Conservation (phyloP, 352 stramenopile genomes). For the Aphanomyces invadans region DNA sequence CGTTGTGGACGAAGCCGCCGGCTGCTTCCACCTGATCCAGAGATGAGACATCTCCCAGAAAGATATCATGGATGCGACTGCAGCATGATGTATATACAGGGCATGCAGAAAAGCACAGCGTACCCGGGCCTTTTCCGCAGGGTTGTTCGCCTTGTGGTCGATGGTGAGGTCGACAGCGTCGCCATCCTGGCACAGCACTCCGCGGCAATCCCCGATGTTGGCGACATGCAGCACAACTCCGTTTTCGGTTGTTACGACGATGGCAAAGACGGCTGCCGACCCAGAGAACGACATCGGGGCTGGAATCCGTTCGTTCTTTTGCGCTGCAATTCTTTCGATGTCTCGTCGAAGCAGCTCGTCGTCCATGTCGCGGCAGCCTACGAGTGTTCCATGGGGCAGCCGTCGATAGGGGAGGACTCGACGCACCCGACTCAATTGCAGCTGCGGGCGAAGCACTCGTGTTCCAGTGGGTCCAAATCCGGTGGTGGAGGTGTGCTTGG, state of each 20-base stretch:
- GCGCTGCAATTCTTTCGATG: constrained; percentile 51
- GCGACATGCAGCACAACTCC: constrained; percentile 57
- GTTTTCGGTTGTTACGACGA: constrained; percentile 41
- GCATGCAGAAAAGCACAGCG: too few relatives aligned
- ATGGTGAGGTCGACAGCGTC: constrained; percentile 70
- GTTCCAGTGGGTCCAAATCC: constrained; percentile 48
- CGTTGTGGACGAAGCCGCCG: constrained; percentile 85
- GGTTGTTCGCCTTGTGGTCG: constrained; percentile 81
- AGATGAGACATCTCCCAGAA: too few relatives aligned
- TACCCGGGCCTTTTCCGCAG: constrained; percentile 56
- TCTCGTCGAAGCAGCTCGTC: constrained; percentile 70
- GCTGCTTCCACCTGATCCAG: constrained; percentile 47
- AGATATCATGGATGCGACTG: too few relatives aligned
- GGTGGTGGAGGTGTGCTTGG: constrained; percentile 71
- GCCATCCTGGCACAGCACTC: constrained; percentile 71
- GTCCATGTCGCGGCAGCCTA: constrained; percentile 52
- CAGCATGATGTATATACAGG: too few relatives aligned
- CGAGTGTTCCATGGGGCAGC: neutral
- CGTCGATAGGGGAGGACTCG: neutral
- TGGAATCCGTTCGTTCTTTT: constrained; percentile 52
- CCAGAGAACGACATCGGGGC: constrained; percentile 83
- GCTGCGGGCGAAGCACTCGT: constrained; percentile 31
- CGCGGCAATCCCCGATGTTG: constrained; percentile 86
- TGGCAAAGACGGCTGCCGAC: constrained; percentile 53
- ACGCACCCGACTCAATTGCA: constrained; percentile 36